Conservation (phyloP, 2,329 filamentous ascomycete genomes). For the Colletotrichum sublineola region DNA sequence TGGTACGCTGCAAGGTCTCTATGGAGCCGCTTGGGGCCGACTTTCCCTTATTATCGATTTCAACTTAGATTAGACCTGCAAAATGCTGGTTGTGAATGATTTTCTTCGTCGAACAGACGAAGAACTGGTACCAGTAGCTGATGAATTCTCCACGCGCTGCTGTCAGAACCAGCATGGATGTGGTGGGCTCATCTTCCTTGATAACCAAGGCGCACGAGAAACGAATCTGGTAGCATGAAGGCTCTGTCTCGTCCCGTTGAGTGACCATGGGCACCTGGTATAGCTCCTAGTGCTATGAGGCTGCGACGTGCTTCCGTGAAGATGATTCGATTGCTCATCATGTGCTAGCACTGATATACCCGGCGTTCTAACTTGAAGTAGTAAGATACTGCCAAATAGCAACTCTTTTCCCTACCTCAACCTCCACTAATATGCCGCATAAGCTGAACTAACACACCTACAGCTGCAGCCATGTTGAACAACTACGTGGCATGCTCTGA, state of each 20-base stretch:
- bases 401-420: too few species aligned
- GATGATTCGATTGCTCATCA: constrained; percentile 57
- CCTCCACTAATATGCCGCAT: too few species aligned
- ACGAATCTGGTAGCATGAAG: not conserved
- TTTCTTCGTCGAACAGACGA: not conserved
- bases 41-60: too few species aligned
- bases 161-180: not conserved
- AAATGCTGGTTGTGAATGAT: too few species aligned
- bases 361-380: too few species aligned
- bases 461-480: too few species aligned
- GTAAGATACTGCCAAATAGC: too few species aligned
- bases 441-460: too few species aligned
- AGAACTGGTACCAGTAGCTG: not conserved
- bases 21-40: not conserved
- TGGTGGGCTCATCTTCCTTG: not conserved
- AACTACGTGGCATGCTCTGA: too few species aligned
- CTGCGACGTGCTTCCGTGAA: constrained; percentile 46
- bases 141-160: not conserved
- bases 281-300: constrained; percentile 20
- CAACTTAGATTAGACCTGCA: too few species aligned
- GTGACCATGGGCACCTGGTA: constrained; percentile 4
- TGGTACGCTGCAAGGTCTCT: constrained; percentile 1
- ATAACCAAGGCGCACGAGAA: constrained; percentile 9
- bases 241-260: not conserved
- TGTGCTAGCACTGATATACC: constrained; percentile 45